Percentiles rank a stretch among this genome's conserved stretches.
phyloP scores from a whole-genome alignment of 139 green algal genomes.

The Bryopsis sp. region DNA sequence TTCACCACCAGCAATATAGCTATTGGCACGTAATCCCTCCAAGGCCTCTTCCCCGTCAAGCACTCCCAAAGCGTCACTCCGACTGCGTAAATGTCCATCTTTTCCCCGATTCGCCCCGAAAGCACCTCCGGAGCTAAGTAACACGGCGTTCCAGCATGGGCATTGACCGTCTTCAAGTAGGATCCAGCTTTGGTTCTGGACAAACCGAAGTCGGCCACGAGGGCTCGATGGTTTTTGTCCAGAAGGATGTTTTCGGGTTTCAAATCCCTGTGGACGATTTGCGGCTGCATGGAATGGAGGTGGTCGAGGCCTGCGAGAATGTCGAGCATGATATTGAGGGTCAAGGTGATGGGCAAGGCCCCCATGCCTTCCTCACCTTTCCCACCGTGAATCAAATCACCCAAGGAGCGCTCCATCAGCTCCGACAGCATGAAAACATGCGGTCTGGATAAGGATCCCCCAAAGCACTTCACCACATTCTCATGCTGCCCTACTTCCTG shows the following conservation, averaged over 20 bases:
- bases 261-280: conserved; percentile 33
- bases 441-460: conserved; percentile 27
- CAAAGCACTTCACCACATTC: conserved; percentile 45
- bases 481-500: conserved; percentile 28
- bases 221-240: conserved; percentile 26
- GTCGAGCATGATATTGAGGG: conserved; percentile 32
- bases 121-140: conserved; percentile 44
- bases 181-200: conserved; percentile 35
- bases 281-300: conserved; percentile 49
- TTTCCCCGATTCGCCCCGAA: conserved; percentile 26
- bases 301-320: conserved; percentile 63
- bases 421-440: conserved; percentile 39
- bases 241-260: conserved; percentile 56
- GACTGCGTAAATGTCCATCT: conserved; percentile 39
- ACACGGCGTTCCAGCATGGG: conserved; percentile 52
- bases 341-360: conserved; percentile 25
- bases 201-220: conserved; percentile 41
- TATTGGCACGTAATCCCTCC: conserved; percentile 26
- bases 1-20: conserved; percentile 10
- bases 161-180: conserved; percentile 45
- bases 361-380: conserved; percentile 7
- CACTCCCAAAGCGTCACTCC: conserved; percentile 67
- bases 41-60: conserved; percentile 53
- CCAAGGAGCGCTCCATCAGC: conserved; percentile 29
- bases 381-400: conserved; percentile 16